A percentile compares a stretch with the other conserved stretches of the same genome.
Conservation (phyloP, 768 basidiomycete genomes). For the Kwoniella heveanensis region DNA sequence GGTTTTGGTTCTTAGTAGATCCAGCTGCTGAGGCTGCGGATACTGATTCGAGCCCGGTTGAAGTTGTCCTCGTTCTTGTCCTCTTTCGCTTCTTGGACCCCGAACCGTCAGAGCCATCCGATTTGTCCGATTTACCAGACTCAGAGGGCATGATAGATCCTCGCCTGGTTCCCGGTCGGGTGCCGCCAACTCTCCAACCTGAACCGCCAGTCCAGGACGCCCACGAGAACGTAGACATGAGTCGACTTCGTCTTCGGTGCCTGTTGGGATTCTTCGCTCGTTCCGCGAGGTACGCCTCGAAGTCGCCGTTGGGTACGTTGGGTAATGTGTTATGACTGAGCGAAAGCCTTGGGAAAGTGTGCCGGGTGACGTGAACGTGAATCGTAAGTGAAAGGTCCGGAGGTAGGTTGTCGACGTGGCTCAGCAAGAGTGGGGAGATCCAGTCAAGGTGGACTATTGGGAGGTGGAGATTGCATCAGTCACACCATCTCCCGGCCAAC, state of each 20-base stretch:
- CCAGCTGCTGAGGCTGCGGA: neutral
- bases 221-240: constrained; percentile 41
- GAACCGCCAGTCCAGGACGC: constrained; percentile 30
- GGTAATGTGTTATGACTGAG: constrained; percentile 14
- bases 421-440: constrained; percentile 37
- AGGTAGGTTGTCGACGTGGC: constrained; percentile 32
- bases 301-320: constrained; percentile 9
- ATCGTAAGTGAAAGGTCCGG: constrained; percentile 31
- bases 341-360: constrained; percentile 23
- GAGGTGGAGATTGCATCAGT: neutral
- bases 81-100: neutral
- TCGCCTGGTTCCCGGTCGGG: constrained; percentile 24
- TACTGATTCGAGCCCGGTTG: constrained; percentile 4
- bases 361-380: constrained; percentile 44
- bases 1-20: neutral
- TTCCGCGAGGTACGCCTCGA: constrained; percentile 22
- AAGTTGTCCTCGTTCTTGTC: neutral
- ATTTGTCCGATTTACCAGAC: constrained; percentile 7
- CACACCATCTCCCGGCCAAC: neutral
- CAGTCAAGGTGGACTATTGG: constrained; percentile 41
- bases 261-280: constrained; percentile 14
- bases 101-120: constrained; percentile 1
- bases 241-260: constrained; percentile 19
- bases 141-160: constrained; percentile 25
- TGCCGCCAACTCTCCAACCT: constrained; percentile 2